Percentiles rank a stretch among this genome's conserved stretches.
These are phyloP conservation scores for Kwoniella newhampshirensis DNA, from an alignment of 768 basidiomycete species.

Conservation along the genomic window DNA sequence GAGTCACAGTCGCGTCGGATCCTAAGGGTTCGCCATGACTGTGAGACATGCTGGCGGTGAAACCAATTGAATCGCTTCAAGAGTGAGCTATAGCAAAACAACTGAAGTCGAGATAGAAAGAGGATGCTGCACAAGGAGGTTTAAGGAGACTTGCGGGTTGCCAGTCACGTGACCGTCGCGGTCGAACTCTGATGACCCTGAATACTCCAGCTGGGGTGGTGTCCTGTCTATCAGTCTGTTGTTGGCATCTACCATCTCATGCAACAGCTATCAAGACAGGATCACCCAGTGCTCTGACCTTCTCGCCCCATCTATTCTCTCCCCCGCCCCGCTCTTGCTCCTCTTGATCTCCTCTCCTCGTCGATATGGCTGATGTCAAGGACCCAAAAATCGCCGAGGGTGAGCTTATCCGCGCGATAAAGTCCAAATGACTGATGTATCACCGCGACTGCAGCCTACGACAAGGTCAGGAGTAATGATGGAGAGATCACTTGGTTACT, in stretches of 20 bases:
- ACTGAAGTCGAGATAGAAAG: too few species aligned
- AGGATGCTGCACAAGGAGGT: too few species aligned
- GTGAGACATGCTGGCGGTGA: neutral
- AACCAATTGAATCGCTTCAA: neutral
- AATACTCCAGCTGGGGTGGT: too few species aligned
- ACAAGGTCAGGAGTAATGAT: conserved; percentile 81
- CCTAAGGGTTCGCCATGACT: neutral
- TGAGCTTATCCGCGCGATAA: conserved; percentile 49
- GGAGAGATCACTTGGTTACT: conserved; percentile 85
- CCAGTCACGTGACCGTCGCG: too few species aligned
- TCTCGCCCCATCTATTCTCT: neutral
- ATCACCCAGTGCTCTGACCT: neutral
- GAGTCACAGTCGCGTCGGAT: conserved; percentile 13
- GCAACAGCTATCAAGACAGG: too few species aligned
- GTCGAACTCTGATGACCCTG: too few species aligned
- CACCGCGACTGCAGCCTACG: conserved; percentile 73
- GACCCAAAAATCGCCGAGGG: conserved; percentile 73
- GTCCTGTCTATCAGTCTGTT: too few species aligned
- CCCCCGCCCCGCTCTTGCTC: neutral
- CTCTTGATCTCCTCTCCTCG: conserved; percentile 1
- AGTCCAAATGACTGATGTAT: conserved; percentile 2
- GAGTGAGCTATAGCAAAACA: too few species aligned
- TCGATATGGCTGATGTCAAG: conserved; percentile 68
- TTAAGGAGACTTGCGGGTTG: too few species aligned
- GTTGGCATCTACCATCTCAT: too few species aligned